Evolutionary conservation across 495 filamentous ascomycete genomes (phyloP).

Genomic region (Penicillium samsonianum): DNA sequence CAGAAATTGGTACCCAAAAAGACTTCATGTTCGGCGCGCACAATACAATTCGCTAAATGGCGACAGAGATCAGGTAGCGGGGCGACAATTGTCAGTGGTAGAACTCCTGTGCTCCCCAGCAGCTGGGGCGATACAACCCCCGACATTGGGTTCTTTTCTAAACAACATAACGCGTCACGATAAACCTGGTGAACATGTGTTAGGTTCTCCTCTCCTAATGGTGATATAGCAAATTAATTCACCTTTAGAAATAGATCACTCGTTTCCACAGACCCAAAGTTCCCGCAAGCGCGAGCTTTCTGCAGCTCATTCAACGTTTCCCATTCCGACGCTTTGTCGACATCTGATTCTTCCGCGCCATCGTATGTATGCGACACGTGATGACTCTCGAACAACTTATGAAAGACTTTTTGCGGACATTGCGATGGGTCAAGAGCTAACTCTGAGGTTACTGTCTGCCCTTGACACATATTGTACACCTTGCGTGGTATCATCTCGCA

Average conservation of each 20-base stretch:
- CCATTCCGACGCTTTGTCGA: conserved; percentile 22
- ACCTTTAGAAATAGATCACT: conserved; percentile 68
- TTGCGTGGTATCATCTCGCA: conserved; percentile 31
- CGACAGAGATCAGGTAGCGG: conserved; percentile 68
- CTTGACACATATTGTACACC: conserved; percentile 54
- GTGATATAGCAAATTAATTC: not conserved
- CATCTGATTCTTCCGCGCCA: conserved; percentile 2
- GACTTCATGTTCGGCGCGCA: conserved; percentile 68
- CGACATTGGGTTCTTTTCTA: conserved; percentile 55
- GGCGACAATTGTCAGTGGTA: conserved; percentile 70
- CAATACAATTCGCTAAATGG: conserved; percentile 76
- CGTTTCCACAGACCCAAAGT: conserved; percentile 63
- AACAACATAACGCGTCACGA: conserved; percentile 61
- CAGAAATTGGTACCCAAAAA: conserved; percentile 76
- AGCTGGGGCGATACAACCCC: conserved; percentile 68
- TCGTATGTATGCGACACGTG: conserved; percentile 15
- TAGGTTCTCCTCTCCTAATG: not conserved
- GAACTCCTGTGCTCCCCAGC: conserved; percentile 66
- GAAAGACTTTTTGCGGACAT: conserved; percentile 54
- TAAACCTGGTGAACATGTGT: conserved; percentile 49
- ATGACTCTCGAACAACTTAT: conserved; percentile 51
- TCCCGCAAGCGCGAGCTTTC: conserved; percentile 60
- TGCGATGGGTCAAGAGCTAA: conserved; percentile 55
- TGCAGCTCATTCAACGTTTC: conserved; percentile 45
- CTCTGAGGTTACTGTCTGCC: conserved; percentile 55